Evolutionary conservation across 345 rosid species (phyloP).

Genomic region (Stellera chamaejasme): DNA sequence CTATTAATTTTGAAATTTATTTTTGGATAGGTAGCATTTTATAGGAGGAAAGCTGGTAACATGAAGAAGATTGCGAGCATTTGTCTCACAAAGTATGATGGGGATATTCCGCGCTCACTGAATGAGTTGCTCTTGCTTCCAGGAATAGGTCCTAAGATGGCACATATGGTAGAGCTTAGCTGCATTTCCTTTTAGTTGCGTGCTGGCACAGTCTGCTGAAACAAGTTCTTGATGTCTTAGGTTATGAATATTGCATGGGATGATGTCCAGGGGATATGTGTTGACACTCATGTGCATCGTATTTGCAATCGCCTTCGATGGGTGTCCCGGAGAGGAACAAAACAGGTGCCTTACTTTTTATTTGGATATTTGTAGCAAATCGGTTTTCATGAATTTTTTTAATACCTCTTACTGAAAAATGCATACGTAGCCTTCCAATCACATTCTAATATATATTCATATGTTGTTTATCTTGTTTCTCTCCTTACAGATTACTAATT

Average conservation of each 20-base stretch:
- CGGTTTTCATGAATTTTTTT: background rate
- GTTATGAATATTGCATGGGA: conserved; percentile 90
- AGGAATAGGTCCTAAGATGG: conserved; percentile 92
- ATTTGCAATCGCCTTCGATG: conserved; percentile 93
- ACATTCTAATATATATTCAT: too few relatives aligned
- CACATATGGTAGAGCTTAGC: conserved; percentile 32
- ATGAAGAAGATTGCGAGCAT: conserved; percentile 88
- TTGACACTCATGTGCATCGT: conserved; percentile 94
- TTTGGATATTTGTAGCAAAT: conserved; percentile 3
- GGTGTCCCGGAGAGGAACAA: conserved; percentile 65
- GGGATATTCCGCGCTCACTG: conserved; percentile 85
- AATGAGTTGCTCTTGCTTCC: conserved; percentile 85
- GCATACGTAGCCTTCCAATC: too few relatives aligned
- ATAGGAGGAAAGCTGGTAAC: conserved; percentile 77
- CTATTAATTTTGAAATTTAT: conserved; percentile 6
- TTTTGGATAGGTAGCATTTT: conserved; percentile 72
- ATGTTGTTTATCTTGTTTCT: too few relatives aligned
- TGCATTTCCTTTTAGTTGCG: background rate
- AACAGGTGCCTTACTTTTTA: conserved; percentile 33
- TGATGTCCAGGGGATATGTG: conserved; percentile 87
- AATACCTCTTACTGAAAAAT: background rate
- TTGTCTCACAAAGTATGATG: conserved; percentile 62
- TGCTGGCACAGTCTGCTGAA: background rate
- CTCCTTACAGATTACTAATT: too few relatives aligned
- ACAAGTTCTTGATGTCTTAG: conserved; percentile 30